A percentile compares a stretch with the other conserved stretches of the same genome.
phyloP scores from a whole-genome alignment of 768 basidiomycete species.

The Pisolithus marmoratus region DNA sequence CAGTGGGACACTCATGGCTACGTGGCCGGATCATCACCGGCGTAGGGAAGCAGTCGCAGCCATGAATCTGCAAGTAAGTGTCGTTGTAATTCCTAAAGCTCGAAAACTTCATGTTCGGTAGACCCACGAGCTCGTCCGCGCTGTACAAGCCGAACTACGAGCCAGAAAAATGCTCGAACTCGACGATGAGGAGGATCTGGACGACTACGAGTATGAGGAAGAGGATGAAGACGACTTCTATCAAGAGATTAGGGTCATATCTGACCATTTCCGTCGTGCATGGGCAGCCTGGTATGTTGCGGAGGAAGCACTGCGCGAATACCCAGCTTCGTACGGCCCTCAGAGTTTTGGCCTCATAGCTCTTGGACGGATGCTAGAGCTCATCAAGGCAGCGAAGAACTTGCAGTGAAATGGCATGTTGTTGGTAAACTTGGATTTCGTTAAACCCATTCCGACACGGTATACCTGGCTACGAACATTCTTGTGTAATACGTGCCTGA shows the following conservation, averaged over 20 bases:
- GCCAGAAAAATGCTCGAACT: conserved; percentile 9
- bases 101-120: conserved; percentile 14
- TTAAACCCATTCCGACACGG: no score
- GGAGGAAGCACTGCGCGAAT: conserved; percentile 20
- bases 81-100: not conserved
- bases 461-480: not conserved
- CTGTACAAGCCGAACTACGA: conserved; percentile 30
- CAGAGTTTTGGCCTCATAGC: conserved; percentile 44
- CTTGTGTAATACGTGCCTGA: not conserved
- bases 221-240: conserved; percentile 26
- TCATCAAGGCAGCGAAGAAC: conserved; percentile 24
- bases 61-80: conserved; percentile 40
- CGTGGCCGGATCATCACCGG: conserved; percentile 37
- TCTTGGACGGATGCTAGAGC: conserved; percentile 37
- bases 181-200: conserved; percentile 22
- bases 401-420: conserved; percentile 11
- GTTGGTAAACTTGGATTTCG: not conserved
- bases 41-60: conserved; percentile 34
- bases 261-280: conserved; percentile 31
- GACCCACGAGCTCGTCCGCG: conserved; percentile 36
- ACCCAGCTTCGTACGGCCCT: conserved; percentile 31
- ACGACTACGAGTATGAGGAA: conserved; percentile 17
- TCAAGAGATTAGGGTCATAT: conserved; percentile 22
- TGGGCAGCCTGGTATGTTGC: conserved; percentile 42
- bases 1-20: conserved; percentile 41